These are phyloP conservation scores for Pleurotus platypus DNA, from an alignment of 768 basidiomycete species.

Conservation along the genomic window DNA sequence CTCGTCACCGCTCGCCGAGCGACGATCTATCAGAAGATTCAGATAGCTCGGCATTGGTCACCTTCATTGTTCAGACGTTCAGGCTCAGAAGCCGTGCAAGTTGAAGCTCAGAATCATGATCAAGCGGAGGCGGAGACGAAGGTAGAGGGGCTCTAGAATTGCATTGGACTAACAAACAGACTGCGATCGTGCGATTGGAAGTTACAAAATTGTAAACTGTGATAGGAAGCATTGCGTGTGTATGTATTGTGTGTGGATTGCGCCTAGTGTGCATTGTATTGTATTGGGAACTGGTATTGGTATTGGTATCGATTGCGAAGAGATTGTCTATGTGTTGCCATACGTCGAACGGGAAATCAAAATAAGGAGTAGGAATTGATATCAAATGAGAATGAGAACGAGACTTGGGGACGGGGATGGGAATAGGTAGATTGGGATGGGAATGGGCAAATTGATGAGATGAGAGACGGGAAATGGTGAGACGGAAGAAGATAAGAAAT, in stretches of 20 bases:
- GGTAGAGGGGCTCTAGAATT: no score
- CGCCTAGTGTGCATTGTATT: neutral
- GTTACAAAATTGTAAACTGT: neutral
- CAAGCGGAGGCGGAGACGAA: no score
- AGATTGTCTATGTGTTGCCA: no score
- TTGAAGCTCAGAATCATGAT: no score
- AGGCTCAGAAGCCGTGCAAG: no score
- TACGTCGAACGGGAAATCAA: neutral
- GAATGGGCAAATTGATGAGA: neutral
- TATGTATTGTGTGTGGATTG: neutral
- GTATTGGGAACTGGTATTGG: neutral
- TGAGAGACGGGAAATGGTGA: neutral
- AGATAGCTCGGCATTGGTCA: no score
- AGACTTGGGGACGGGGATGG: neutral
- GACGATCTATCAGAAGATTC: no score
- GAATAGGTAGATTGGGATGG: neutral
- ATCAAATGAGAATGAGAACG: neutral
- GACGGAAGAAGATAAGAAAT: neutral
- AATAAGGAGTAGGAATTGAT: neutral
- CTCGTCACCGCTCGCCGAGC: no score
- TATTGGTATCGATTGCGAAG: neutral
- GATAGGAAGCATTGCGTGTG: neutral
- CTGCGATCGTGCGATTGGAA: neutral
- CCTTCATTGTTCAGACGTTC: no score
- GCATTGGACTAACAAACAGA: no score